Conservation (phyloP, 164 flowering plant genomes). For the Akebia trifoliata region DNA sequence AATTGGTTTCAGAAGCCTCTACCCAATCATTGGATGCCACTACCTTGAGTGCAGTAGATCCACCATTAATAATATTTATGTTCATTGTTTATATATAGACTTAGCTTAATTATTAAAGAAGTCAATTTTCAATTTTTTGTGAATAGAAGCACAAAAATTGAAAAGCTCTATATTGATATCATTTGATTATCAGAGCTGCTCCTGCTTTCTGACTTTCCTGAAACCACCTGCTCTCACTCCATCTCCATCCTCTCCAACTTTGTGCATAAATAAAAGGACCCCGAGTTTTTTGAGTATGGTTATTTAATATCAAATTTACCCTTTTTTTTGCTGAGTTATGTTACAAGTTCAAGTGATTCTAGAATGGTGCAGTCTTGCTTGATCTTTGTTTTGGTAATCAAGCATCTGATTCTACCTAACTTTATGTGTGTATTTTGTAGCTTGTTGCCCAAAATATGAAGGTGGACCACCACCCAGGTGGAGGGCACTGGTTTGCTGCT, state of each 20-base stretch:
- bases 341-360: no score
- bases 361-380: background rate
- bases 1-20: background rate
- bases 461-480: slow-evolving; percentile 93
- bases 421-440: slow-evolving; percentile 32
- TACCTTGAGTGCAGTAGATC: background rate
- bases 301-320: no score
- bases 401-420: slow-evolving; percentile 9
- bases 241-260: background rate
- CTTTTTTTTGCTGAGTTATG: background rate
- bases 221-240: background rate
- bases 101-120: background rate
- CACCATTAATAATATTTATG: background rate
- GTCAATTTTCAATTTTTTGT: background rate
- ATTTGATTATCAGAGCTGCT: background rate
- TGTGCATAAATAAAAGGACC: background rate
- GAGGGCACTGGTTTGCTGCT: slow-evolving; percentile 98
- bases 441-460: slow-evolving; percentile 71
- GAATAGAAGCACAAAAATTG: no score
- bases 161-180: background rate
- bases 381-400: background rate
- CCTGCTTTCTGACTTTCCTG: background rate
- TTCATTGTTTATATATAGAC: no score
- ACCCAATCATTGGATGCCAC: no score
- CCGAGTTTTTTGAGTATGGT: background rate